A percentile compares a stretch with the other conserved stretches of the same genome.
Evolutionary conservation across 805 yeast species (phyloP).

Genomic region (Saccharomyces paradoxus): DNA sequence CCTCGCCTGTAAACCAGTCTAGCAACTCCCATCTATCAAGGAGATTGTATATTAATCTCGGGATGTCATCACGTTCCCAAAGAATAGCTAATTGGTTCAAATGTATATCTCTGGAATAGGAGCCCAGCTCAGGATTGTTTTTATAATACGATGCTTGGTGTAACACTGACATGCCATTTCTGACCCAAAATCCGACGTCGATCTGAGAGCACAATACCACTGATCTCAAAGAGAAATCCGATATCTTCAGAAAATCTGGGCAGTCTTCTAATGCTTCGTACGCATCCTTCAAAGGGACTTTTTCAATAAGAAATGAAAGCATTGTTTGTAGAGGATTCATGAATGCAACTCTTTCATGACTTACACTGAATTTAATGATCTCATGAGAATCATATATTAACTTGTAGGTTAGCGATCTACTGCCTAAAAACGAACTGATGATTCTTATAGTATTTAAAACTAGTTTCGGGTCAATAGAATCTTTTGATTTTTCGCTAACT

Average conservation of each 20-base stretch:
- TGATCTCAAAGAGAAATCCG: conserved; percentile 53
- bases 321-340: conserved; percentile 54
- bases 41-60: conserved; percentile 47
- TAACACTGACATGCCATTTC: conserved; percentile 55
- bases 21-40: conserved; percentile 55
- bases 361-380: conserved; percentile 35
- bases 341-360: conserved; percentile 46
- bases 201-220: conserved; percentile 56
- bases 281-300: conserved; percentile 19
- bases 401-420: conserved; percentile 20
- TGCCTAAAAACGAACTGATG: conserved; percentile 28
- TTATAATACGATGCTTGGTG: conserved; percentile 44
- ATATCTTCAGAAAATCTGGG: conserved; percentile 37
- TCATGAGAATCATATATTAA: conserved; percentile 18
- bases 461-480: conserved; percentile 8
- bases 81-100: conserved; percentile 51
- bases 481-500: conserved; percentile 14
- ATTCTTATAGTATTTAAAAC: conserved; percentile 31
- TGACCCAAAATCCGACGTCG: conserved; percentile 59
- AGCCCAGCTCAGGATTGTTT: conserved; percentile 40
- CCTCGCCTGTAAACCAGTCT: conserved; percentile 39
- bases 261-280: conserved; percentile 14
- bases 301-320: conserved; percentile 36
- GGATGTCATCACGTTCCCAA: conserved; percentile 41
- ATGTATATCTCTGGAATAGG: conserved; percentile 69